Evolutionary conservation across 129 eudicot genomes (phyloP).

Genomic region (Cynara cardunculus): DNA sequence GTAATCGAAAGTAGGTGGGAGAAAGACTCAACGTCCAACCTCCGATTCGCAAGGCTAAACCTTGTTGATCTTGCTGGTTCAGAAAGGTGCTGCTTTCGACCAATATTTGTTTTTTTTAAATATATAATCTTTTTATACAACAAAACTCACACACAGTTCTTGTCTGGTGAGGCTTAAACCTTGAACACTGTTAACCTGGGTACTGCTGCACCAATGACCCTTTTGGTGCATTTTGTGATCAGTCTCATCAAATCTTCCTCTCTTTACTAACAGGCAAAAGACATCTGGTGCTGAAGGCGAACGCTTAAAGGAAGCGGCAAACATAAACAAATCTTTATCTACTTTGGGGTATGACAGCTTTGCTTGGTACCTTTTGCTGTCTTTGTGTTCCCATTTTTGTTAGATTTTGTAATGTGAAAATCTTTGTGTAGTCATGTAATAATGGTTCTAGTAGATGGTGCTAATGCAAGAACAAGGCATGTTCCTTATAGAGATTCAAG

Average conservation of each 20-base stretch:
- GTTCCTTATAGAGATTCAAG: conserved; percentile 97
- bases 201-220: background rate
- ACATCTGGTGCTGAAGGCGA: conserved; percentile 99
- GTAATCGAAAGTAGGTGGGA: conserved; percentile 94
- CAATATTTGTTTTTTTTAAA: background rate
- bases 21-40: conserved; percentile 74
- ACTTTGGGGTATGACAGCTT: conserved; percentile 67
- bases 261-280: conserved; percentile 62
- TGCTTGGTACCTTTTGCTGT: background rate
- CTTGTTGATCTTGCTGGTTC: conserved; percentile 99
- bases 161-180: background rate
- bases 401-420: conserved; percentile 1
- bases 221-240: background rate
- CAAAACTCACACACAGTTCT: background rate
- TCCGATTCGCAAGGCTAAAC: conserved; percentile 83
- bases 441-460: conserved; percentile 91
- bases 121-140: background rate
- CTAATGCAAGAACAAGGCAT: conserved; percentile 74
- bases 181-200: no score
- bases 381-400: background rate
- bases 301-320: conserved; percentile 93
- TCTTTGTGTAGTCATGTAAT: conserved; percentile 74
- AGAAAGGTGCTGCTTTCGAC: conserved; percentile 57
- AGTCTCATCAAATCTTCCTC: background rate
- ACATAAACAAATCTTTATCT: conserved; percentile 85